A percentile compares a stretch with the other conserved stretches of the same genome.
Conservation (phyloP, 2,329 filamentous ascomycete species). For the Aspergillus neotritici region DNA sequence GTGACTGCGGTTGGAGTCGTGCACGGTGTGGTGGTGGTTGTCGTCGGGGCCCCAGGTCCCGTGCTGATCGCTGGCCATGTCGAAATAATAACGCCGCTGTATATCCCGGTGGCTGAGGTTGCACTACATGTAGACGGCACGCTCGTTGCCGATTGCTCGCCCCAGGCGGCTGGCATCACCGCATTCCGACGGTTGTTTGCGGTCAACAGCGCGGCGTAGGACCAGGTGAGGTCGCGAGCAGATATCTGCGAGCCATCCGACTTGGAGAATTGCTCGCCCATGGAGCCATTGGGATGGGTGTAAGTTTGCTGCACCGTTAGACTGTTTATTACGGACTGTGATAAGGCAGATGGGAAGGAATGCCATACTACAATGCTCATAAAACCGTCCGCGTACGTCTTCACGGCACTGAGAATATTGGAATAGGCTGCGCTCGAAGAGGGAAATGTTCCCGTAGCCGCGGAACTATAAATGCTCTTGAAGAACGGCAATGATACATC, state of each 20-base stretch:
- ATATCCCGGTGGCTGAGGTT: constrained; percentile 31
- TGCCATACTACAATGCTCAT: constrained; percentile 39
- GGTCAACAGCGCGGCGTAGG: constrained; percentile 40
- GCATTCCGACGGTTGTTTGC: constrained; percentile 29
- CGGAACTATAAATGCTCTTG: constrained; percentile 55
- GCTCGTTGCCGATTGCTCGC: constrained; percentile 25
- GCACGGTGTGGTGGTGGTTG: constrained; percentile 11
- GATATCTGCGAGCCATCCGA: constrained; percentile 32
- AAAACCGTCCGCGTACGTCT: constrained; percentile 57
- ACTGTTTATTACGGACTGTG: not conserved
- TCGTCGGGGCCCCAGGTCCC: constrained; percentile 7
- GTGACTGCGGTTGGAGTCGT: constrained; percentile 42
- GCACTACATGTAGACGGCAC: constrained; percentile 27
- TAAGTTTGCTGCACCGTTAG: constrained; percentile 19
- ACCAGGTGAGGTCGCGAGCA: constrained; percentile 42
- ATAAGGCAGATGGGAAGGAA: not conserved
- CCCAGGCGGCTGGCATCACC: constrained; percentile 32
- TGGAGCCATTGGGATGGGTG: constrained; percentile 24
- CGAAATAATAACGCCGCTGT: constrained; percentile 27
- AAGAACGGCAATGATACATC: constrained; percentile 66
- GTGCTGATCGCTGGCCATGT: constrained; percentile 28
- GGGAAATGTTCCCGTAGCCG: constrained; percentile 58
- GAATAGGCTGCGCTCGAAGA: constrained; percentile 52
- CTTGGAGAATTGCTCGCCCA: constrained; percentile 40
- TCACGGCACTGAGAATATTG: constrained; percentile 54